A percentile compares a stretch with the other conserved stretches of the same genome.
These are phyloP conservation scores for Tricholoma matsutake DNA, from an alignment of 768 basidiomycete species.

Conservation along the genomic window DNA sequence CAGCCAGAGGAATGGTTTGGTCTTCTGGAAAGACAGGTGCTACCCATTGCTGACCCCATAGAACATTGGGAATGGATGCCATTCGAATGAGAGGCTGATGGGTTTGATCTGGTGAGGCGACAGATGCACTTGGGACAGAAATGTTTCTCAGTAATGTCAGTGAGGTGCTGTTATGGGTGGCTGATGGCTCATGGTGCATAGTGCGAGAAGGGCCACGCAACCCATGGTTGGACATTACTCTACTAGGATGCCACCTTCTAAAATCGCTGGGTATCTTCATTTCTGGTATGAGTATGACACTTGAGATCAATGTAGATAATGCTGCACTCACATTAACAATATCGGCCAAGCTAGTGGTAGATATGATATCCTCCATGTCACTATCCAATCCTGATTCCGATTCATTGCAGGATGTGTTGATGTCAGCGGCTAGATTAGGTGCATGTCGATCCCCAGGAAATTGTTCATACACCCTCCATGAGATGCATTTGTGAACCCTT, in stretches of 20 bases:
- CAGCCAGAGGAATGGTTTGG: background rate
- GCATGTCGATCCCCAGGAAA: background rate
- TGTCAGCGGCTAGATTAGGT: background rate
- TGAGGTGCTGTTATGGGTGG: background rate
- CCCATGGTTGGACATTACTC: too few relatives aligned
- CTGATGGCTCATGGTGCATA: too few relatives aligned
- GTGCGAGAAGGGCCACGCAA: too few relatives aligned
- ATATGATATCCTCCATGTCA: background rate
- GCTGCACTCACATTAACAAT: background rate
- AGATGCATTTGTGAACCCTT: background rate
- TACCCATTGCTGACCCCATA: background rate
- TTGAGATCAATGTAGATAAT: background rate
- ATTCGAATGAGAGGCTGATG: background rate
- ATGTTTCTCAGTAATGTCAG: background rate
- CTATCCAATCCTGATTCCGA: background rate
- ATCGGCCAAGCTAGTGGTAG: background rate
- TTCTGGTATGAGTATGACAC: background rate
- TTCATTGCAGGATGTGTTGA: background rate
- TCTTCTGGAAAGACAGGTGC: background rate
- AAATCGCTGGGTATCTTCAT: too few relatives aligned
- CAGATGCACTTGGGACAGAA: background rate
- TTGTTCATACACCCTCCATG: background rate
- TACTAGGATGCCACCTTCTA: too few relatives aligned
- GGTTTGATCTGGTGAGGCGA: background rate
- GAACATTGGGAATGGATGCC: background rate